Conservation (phyloP, 2,329 filamentous ascomycete species). For the Blastomyces gilchristii region DNA sequence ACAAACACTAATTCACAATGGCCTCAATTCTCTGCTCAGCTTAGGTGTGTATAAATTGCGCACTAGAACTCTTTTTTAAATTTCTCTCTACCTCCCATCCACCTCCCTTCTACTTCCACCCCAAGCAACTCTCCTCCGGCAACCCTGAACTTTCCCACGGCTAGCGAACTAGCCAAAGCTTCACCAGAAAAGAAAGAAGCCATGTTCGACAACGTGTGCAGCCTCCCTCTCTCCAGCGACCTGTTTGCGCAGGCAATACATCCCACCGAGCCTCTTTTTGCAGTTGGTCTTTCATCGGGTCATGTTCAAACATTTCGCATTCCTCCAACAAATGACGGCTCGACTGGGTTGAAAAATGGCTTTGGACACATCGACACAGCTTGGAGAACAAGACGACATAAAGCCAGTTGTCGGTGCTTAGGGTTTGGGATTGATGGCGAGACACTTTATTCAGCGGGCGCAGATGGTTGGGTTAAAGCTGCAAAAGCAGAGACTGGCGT, state of each 20-base stretch:
- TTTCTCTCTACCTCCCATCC: neutral
- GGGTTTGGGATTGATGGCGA: conserved; percentile 69
- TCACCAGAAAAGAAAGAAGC: neutral
- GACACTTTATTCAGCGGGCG: conserved; percentile 51
- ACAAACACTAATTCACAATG: neutral
- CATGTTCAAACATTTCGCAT: conserved; percentile 79
- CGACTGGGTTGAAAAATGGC: conserved; percentile 47
- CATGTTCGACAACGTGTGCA: conserved; percentile 91
- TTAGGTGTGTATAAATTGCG: neutral
- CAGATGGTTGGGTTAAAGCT: conserved; percentile 54
- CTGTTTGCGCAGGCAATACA: conserved; percentile 84
- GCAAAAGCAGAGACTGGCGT: conserved; percentile 49
- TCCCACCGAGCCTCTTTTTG: conserved; percentile 70
- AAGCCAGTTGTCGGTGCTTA: conserved; percentile 80
- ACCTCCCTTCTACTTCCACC: neutral
- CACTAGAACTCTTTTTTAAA: neutral
- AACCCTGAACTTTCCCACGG: neutral
- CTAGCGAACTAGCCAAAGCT: neutral
- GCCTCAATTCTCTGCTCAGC: neutral
- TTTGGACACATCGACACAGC: conserved; percentile 67
- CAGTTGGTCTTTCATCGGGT: conserved; percentile 73
- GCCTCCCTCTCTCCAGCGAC: conserved; percentile 72
- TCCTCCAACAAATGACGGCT: conserved; percentile 45
- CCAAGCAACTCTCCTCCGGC: neutral
- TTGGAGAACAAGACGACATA: conserved; percentile 84